Evolutionary conservation across 345 rosid species (phyloP).

Genomic region (Heritiera littoralis): DNA sequence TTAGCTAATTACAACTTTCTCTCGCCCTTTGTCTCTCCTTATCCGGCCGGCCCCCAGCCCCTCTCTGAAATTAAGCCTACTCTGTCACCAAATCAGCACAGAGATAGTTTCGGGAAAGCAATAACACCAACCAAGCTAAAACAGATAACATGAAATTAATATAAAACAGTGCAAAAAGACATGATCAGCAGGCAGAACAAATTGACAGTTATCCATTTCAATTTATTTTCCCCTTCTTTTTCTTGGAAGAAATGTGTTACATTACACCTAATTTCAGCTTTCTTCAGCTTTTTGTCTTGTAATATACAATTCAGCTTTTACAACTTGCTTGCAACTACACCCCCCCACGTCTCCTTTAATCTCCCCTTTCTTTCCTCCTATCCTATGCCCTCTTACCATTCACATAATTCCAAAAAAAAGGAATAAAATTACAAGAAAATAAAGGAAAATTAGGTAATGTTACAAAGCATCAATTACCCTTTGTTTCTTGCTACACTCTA

Average conservation of each 20-base stretch:
- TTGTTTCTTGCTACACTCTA: constrained; percentile 70
- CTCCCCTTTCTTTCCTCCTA: constrained; percentile 8
- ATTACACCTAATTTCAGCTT: constrained; percentile 40
- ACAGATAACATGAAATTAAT: background rate
- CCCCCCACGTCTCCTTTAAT: background rate
- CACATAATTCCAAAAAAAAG: constrained; percentile 21
- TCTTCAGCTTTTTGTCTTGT: constrained; percentile 40
- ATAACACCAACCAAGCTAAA: background rate
- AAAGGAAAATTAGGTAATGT: constrained; percentile 30
- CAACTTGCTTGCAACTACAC: constrained; percentile 33
- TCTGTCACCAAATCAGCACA: constrained; percentile 12
- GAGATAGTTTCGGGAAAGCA: constrained; percentile 26
- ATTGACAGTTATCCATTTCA: constrained; percentile 30
- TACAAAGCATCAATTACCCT: constrained; percentile 67
- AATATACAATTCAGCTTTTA: constrained; percentile 51
- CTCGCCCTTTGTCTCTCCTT: background rate
- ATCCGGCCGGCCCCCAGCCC: background rate
- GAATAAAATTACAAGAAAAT: background rate
- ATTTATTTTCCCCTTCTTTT: background rate
- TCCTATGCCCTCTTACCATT: constrained; percentile 11
- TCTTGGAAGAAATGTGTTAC: constrained; percentile 23
- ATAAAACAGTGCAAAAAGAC: background rate
- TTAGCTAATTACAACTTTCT: background rate
- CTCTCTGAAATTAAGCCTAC: background rate
- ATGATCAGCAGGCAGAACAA: constrained; percentile 19